Percentiles rank a stretch among this genome's conserved stretches.
Evolutionary conservation across 148 eudicot species (phyloP).

Genomic region (Spergularia bocconei): DNA sequence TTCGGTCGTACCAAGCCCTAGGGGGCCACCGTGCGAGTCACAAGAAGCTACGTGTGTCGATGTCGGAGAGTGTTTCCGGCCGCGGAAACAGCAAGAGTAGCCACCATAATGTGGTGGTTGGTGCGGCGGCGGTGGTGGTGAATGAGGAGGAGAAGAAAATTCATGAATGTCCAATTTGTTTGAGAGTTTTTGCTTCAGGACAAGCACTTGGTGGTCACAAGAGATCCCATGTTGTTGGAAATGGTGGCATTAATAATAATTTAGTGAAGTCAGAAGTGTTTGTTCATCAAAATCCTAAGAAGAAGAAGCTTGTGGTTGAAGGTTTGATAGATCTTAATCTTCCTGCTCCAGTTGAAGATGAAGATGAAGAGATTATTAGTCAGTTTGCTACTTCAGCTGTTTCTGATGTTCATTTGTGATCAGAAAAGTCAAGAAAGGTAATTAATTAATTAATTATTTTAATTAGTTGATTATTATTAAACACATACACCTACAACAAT

Average conservation of each 20-base stretch:
- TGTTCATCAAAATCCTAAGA: conserved; percentile 8
- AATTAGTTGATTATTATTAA: too few relatives aligned
- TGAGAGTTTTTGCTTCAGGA: conserved; percentile 60
- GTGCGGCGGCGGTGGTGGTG: not conserved
- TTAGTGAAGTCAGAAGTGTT: not conserved
- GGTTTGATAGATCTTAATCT: conserved; percentile 67
- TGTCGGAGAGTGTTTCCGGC: not conserved
- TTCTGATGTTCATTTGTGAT: conserved; percentile 58
- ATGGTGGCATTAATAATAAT: not conserved
- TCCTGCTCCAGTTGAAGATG: conserved; percentile 63
- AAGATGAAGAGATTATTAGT: conserved; percentile 29
- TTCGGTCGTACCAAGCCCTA: conserved; percentile 69
- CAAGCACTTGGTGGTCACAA: conserved; percentile 93
- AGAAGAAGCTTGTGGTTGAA: conserved; percentile 9
- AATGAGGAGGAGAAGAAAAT: conserved; percentile 28
- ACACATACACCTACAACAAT: too few relatives aligned
- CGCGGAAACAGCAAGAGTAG: too few relatives aligned
- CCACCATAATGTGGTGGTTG: not conserved
- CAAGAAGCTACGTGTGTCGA: conserved; percentile 36
- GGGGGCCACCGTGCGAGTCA: conserved; percentile 87
- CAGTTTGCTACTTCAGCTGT: conserved; percentile 53
- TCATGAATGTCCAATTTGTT: conserved; percentile 70
- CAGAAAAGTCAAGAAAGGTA: conserved; percentile 21
- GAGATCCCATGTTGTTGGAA: conserved; percentile 51
- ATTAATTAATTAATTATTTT: not conserved